Percentiles rank a stretch among this genome's conserved stretches.
Conservation (phyloP, 2,329 filamentous ascomycete species). For the Monosporascus sp. region DNA sequence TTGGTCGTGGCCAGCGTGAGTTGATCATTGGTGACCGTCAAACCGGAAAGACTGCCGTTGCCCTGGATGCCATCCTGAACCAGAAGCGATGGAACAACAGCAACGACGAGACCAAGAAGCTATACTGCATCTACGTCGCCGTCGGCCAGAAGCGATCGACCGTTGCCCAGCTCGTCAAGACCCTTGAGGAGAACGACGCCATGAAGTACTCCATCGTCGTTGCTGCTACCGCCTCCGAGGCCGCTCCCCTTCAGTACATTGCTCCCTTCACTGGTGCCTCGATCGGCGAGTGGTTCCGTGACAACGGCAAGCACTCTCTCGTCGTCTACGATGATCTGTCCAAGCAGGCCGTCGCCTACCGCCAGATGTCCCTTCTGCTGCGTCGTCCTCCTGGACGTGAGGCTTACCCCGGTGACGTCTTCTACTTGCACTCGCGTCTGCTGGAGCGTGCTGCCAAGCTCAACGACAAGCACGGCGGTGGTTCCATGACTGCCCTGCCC, state of each 20-base stretch:
- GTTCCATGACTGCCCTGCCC: conserved; percentile 94
- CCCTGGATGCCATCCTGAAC: conserved; percentile 97
- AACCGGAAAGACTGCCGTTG: conserved; percentile 99
- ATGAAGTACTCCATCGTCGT: conserved; percentile 97
- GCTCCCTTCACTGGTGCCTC: conserved; percentile 80
- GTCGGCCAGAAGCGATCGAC: conserved; percentile 99
- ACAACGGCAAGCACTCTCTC: conserved; percentile 82
- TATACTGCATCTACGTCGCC: conserved; percentile 99
- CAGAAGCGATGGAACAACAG: conserved; percentile 95
- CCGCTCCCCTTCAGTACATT: conserved; percentile 88
- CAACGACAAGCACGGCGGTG: conserved; percentile 90
- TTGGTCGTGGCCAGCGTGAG: conserved; percentile 99
- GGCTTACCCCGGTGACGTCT: conserved; percentile 98
- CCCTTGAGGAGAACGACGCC: conserved; percentile 98
- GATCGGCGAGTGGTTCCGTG: conserved; percentile 71
- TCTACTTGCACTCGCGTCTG: conserved; percentile 99
- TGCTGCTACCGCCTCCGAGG: conserved; percentile 95
- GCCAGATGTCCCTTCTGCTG: conserved; percentile 97
- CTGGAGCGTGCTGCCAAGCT: conserved; percentile 99
- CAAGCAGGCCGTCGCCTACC: conserved; percentile 97
- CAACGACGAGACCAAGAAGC: conserved; percentile 92
- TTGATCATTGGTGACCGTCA: conserved; percentile 99
- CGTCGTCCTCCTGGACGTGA: conserved; percentile 98
- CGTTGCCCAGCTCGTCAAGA: conserved; percentile 98
- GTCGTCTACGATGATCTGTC: conserved; percentile 93